Evolutionary conservation across 192 early-diverging fungal species (phyloP).

Genomic region (Linderina pennispora): DNA sequence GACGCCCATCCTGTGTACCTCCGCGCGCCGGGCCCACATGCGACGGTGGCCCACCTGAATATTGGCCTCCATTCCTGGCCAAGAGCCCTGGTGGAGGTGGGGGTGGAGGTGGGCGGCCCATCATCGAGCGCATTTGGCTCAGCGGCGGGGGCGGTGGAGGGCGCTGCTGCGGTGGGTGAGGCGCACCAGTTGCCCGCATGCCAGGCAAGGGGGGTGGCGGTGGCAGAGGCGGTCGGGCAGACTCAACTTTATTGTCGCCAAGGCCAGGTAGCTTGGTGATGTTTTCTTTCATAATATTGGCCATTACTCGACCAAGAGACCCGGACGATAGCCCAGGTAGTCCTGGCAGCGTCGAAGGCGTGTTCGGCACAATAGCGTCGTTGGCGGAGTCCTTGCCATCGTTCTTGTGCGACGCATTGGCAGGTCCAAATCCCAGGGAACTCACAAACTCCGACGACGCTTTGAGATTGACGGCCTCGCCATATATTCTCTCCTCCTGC

Average conservation of each 20-base stretch:
- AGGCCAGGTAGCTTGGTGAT: constrained; percentile 13
- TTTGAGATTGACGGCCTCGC: constrained; percentile 8
- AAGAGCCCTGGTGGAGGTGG: neutral
- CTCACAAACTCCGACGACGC: constrained; percentile 17
- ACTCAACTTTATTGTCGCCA: neutral
- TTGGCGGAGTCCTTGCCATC: neutral
- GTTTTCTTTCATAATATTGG: constrained; percentile 30
- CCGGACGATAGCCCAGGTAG: constrained; percentile 25
- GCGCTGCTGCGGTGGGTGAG: neutral
- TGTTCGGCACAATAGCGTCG: neutral
- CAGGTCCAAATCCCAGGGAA: neutral
- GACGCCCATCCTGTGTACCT: too few species aligned
- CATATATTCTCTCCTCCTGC: constrained; percentile 26
- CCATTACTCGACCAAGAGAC: constrained; percentile 28
- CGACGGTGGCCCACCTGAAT: neutral
- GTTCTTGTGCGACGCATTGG: neutral
- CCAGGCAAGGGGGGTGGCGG: constrained; percentile 6
- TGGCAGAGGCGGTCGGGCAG: neutral
- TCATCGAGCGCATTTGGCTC: neutral
- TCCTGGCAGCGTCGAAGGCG: neutral
- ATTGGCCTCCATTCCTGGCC: too few species aligned
- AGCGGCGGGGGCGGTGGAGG: constrained; percentile 4
- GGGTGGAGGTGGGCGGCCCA: neutral
- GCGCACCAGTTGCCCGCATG: too few species aligned
- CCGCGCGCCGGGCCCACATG: too few species aligned